Base-by-base conservation (phyloP, 179 eudicot genomes). In the Silene noctiflora region DNA sequence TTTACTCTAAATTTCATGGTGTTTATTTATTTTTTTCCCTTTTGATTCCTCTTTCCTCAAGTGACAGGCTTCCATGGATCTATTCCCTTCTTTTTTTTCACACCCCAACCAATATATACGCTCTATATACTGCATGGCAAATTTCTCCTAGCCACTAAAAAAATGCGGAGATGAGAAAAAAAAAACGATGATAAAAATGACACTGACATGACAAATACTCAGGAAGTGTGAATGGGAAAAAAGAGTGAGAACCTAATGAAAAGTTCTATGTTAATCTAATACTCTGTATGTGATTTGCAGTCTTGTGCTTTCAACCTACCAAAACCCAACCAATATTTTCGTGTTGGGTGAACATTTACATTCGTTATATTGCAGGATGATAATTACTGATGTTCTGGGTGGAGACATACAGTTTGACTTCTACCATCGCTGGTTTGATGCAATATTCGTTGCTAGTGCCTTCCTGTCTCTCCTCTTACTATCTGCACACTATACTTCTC, bases 341-440 rank as follows among this genome's bases (percentile, higher is more conserved):
- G 51, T 56, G 35, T 35, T 33, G 17, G 25, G 31, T 80, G 48
- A 71, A 13, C 42, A 27, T 27, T 53, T 63, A 71, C 25, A 69
- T 33, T 44, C 31, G 27, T 31, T 68, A 31, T 64, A 21, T 78
- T 51, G 80, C 91, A 94, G 98, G 94, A 80, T 90, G 85, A 94
- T 94, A 35, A 94, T 94, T 65, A 94, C 98, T 22, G 98, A 94
- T 85, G 97, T 92, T 42, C 80, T 94, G 87, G 96, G 96, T 68
- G 98, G 98, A 71, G 98, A 94, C 74, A 94, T 94, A 78, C 98
- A 94, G 77, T 94, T 94, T 75, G 98, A 94, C 78, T 92, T 94
- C 78, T 94, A 94, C 81, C 98, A 92, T 82, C 89, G 98, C 16
- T 94, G 98, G 98, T 94, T 94, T 72, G 98, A 94, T 78, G 98